Evolutionary conservation across 352 stramenopile species (phyloP).

Genomic region (Globisporangium cystogenes): DNA sequence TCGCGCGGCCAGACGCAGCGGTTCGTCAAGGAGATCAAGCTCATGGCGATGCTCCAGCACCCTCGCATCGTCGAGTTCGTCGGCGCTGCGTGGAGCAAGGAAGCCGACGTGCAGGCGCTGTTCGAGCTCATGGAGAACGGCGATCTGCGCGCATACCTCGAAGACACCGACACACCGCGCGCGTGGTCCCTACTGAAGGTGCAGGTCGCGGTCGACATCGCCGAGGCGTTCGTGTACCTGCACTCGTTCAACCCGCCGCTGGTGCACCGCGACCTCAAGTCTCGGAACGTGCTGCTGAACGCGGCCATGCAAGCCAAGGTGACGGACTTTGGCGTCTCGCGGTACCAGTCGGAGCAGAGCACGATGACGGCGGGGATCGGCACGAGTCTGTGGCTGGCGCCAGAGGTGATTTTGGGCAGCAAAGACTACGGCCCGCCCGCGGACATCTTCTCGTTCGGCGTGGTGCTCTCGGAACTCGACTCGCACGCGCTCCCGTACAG

Average conservation of each 20-base stretch:
- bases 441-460: constrained; percentile 47
- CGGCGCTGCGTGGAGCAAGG: neutral
- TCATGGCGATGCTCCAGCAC: neutral
- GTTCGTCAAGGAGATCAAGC: neutral
- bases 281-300: constrained; percentile 32
- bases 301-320: constrained; percentile 23
- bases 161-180: neutral
- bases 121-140: neutral
- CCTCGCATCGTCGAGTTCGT: neutral
- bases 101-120: neutral
- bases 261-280: constrained; percentile 40
- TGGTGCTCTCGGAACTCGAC: constrained; percentile 38
- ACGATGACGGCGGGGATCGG: neutral
- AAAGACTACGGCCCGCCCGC: neutral
- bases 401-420: neutral
- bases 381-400: neutral
- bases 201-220: constrained; percentile 18
- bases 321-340: constrained; percentile 52
- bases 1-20: neutral
- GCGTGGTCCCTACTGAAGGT: constrained; percentile 22
- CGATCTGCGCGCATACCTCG: neutral
- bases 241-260: constrained; percentile 37
- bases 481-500: neutral
- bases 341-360: neutral
- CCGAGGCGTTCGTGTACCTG: constrained; percentile 41